These are phyloP conservation scores for Coriaria nepalensis DNA, from an alignment of 306 rosid genomes.

Conservation along the genomic window DNA sequence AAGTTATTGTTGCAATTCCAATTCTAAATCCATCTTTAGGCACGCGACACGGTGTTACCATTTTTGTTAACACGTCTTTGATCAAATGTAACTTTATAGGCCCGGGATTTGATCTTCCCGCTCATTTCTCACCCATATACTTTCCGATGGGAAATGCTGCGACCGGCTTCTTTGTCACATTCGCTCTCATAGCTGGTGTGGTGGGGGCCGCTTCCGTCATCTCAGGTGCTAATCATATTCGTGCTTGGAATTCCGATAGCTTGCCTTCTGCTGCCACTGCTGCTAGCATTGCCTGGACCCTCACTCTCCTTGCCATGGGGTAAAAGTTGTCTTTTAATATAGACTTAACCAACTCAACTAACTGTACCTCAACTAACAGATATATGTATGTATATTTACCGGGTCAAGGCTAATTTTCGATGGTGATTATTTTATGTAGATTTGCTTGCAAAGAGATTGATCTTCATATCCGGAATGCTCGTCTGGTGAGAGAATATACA, in stretches of 20 bases:
- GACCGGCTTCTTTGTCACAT: constrained; percentile 85
- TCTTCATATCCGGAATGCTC: constrained; percentile 51
- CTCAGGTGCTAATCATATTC: constrained; percentile 62
- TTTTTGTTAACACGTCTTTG: constrained; percentile 14
- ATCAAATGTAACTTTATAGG: constrained; percentile 31
- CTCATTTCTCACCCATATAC: constrained; percentile 82
- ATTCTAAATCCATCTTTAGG: no score
- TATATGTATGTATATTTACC: no score
- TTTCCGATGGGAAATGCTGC: constrained; percentile 98
- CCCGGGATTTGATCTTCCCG: constrained; percentile 48
- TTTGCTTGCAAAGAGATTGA: constrained; percentile 90
- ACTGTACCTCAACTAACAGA: no score
- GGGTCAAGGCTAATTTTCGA: background rate
- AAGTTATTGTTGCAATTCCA: no score
- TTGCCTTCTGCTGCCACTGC: constrained; percentile 71
- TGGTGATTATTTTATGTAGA: constrained; percentile 24
- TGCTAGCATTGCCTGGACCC: constrained; percentile 79
- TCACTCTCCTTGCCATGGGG: constrained; percentile 95
- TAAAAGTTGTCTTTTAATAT: constrained; percentile 12
- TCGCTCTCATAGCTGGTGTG: constrained; percentile 77
- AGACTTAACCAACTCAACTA: no score
- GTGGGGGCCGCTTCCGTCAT: constrained; percentile 65
- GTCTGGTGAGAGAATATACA: constrained; percentile 48
- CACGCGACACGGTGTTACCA: background rate
- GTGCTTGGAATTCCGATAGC: constrained; percentile 64